Conservation (phyloP, 176 grass and related monocot species). For the Eragrostis curvula region DNA sequence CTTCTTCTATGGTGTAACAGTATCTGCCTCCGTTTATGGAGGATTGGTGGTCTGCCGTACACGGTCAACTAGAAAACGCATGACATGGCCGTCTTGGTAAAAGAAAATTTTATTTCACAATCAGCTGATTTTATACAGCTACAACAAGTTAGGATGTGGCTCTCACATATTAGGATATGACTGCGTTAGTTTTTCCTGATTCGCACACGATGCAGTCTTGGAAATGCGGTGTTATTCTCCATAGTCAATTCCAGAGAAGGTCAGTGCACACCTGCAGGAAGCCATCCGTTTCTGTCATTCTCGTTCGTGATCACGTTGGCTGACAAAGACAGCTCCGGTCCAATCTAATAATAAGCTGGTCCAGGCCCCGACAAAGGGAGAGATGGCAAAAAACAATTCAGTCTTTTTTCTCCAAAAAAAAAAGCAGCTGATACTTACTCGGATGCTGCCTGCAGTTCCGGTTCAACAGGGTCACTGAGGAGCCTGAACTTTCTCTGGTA, state of each 20-base stretch:
- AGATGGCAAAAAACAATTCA: too few relatives aligned
- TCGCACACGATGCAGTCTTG: background rate
- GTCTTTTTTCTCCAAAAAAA: too few relatives aligned
- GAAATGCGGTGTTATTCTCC: constrained; percentile 31
- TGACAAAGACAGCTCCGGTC: background rate
- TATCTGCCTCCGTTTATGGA: too few relatives aligned
- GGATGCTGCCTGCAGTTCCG: background rate
- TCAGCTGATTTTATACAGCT: too few relatives aligned
- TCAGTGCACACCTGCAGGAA: too few relatives aligned
- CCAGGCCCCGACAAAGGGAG: background rate
- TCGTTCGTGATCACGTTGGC: background rate
- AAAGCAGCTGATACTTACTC: constrained; percentile 37
- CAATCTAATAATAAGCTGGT: background rate
- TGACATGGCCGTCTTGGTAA: background rate
- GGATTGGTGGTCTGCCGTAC: background rate
- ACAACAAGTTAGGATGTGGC: too few relatives aligned
- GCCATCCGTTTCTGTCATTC: background rate
- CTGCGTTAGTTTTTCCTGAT: background rate
- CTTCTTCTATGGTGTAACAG: too few relatives aligned
- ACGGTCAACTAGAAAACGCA: background rate
- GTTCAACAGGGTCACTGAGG: background rate
- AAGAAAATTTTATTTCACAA: too few relatives aligned
- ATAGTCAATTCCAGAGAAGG: background rate
- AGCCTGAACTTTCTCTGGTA: constrained; percentile 4
- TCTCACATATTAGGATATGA: too few relatives aligned